Evolutionary conservation across 2,329 filamentous ascomycete genomes (phyloP).

Genomic region (Emericellopsis atlantica): DNA sequence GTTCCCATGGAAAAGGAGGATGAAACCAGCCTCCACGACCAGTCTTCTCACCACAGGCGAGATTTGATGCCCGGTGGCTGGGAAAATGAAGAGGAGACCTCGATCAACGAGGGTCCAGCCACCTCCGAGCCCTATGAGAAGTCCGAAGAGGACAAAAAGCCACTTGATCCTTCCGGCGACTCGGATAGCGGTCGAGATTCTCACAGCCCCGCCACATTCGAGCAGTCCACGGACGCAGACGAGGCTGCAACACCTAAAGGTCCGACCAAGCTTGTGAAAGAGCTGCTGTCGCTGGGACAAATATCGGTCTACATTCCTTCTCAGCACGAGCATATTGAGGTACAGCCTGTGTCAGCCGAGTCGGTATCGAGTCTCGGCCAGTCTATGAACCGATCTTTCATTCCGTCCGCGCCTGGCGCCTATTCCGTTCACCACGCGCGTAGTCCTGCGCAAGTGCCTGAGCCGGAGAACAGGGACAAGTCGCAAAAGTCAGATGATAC

Average conservation of each 20-base stretch:
- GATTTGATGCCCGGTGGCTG: conserved; percentile 39
- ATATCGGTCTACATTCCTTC: conserved; percentile 44
- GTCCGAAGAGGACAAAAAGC: no score
- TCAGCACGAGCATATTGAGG: conserved; percentile 28
- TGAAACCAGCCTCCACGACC: background rate
- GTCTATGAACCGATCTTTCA: conserved; percentile 23
- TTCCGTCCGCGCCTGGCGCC: conserved; percentile 45
- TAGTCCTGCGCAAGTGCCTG: background rate
- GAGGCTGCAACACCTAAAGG: conserved; percentile 33
- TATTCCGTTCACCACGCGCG: conserved; percentile 35
- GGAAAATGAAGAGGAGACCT: conserved; percentile 22
- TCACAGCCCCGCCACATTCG: conserved; percentile 1
- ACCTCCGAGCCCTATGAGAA: no score
- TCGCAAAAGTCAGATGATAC: conserved; percentile 7
- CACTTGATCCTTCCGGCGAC: no score
- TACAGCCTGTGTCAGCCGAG: conserved; percentile 15
- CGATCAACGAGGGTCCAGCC: no score
- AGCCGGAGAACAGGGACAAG: background rate
- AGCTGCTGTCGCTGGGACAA: conserved; percentile 34
- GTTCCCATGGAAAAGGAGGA: background rate
- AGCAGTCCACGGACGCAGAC: conserved; percentile 3
- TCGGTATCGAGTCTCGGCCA: conserved; percentile 14
- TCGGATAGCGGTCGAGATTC: background rate
- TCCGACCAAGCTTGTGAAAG: conserved; percentile 40
- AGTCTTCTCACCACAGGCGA: background rate